Evolutionary conservation across 2,329 filamentous ascomycete genomes (phyloP), one percentile per base, ranked within the genome.

Genomic region (Fusarium longipes): DNA sequence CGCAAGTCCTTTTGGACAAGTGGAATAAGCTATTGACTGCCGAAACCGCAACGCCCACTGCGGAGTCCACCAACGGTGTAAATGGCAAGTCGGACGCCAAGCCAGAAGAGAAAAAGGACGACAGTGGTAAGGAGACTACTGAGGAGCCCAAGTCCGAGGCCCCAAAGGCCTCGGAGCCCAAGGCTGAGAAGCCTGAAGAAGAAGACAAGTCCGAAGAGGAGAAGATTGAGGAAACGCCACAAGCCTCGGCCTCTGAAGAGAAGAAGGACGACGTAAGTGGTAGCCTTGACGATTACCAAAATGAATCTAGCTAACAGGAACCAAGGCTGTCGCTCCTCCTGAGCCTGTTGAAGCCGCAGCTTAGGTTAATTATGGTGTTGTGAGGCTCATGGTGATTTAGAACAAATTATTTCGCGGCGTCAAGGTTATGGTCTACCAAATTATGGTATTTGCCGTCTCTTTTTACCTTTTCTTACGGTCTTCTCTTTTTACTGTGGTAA

Each of bases 21-120:
- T 99, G 96, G 96, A 96, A 91, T 78, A 91, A 91, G 77, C 85
- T 93, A 33, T 84, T 98, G n/a, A 87, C 87, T 32, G 82, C 81
- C 17, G 90, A 91, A 43, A 68, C 83, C 44, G 79, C 81, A 29
- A 78, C 78, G 11, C 75, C 81, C 12, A 75, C 77, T 17, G 69
- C 77, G 15, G 65, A 77, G 30, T 65, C 82, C 11, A 75, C 82
- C 9, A 84, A 85, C 63, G 82, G 82, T 20, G 80, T 85, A 4
- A 86, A 86, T 33, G 82, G 84, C 59, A 77, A 79, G 17, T 67
- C 79, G 12, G 76, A 77, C 20, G 67, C 72, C 43, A 65, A 75
- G 27, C 77, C 79, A 32, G 81, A 82, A 8, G 76, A 78, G 45
- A 85, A 84, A 73, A 76, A 77, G 57, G 40, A 72, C 6, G 80